Percentiles rank a stretch among this genome's conserved stretches.
These are phyloP conservation scores for Quercus dentata DNA, from an alignment of 306 rosid genomes.

Conservation along the genomic window DNA sequence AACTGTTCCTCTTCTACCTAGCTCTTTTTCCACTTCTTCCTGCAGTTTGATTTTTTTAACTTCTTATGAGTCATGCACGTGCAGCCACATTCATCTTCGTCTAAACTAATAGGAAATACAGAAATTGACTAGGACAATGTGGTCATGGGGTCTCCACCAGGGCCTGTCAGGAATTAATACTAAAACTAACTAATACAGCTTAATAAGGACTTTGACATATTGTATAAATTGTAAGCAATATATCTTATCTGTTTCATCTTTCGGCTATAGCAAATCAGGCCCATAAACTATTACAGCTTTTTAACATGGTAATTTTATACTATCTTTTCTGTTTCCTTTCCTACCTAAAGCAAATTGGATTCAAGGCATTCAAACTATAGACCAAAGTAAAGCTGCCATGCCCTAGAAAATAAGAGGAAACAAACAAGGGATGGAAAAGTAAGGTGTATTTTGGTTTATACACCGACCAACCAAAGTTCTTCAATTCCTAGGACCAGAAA, in stretches of 20 bases:
- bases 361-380: too few relatives aligned
- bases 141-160: neutral
- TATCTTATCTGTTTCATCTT: neutral
- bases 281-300: neutral
- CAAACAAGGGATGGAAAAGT: too few relatives aligned
- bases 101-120: neutral
- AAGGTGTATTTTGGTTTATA: too few relatives aligned
- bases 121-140: neutral
- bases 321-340: too few relatives aligned
- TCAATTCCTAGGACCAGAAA: too few relatives aligned
- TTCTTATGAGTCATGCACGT: constrained; percentile 41
- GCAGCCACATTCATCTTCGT: constrained; percentile 17
- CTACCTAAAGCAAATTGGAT: too few relatives aligned
- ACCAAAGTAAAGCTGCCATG: too few relatives aligned
- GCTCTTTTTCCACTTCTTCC: constrained; percentile 30
- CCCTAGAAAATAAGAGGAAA: too few relatives aligned
- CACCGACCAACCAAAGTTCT: too few relatives aligned
- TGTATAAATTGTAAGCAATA: neutral
- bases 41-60: constrained; percentile 23
- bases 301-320: too few relatives aligned
- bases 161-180: neutral
- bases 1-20: constrained; percentile 34
- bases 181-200: neutral
- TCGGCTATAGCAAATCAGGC: neutral
- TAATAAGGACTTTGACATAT: neutral